Percentiles rank a stretch among this genome's conserved stretches.
phyloP scores from a whole-genome alignment of 441 rosid species.

The Iberis amara region DNA sequence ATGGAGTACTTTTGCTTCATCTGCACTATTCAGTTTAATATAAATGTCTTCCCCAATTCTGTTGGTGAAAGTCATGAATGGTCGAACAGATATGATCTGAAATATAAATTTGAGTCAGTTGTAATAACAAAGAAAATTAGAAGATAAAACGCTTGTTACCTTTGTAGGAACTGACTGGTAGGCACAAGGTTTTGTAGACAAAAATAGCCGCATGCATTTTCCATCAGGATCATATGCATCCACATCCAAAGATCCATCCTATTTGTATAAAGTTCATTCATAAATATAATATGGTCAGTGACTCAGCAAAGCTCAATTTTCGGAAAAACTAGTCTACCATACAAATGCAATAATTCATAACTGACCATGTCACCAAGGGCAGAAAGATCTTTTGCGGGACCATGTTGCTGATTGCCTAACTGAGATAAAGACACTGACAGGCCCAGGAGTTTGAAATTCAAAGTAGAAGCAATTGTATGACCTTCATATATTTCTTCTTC shows the following conservation, averaged over 20 bases:
- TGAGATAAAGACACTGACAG: conserved; percentile 64
- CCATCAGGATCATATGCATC: conserved; percentile 71
- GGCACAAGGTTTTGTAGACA: conserved; percentile 79
- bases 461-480: conserved; percentile 82
- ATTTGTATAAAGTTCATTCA: conserved; percentile 24
- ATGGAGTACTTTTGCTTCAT: conserved; percentile 75
- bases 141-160: conserved; percentile 39
- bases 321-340: conserved; percentile 22
- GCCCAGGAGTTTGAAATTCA: conserved; percentile 72
- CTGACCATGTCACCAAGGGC: conserved; percentile 90
- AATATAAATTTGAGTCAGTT: conserved; percentile 22
- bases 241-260: conserved; percentile 97
- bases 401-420: conserved; percentile 51
- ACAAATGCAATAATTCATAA: conserved; percentile 6
- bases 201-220: conserved; percentile 72
- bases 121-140: conserved; percentile 5
- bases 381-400: conserved; percentile 80
- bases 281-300: not conserved
- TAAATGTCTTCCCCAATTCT: conserved; percentile 80
- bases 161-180: conserved; percentile 89
- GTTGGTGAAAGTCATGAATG: conserved; percentile 94
- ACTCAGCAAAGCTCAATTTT: conserved; percentile 16
- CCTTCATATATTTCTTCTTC: conserved; percentile 84
- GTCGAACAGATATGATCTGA: conserved; percentile 86
- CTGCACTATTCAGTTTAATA: conserved; percentile 66